Base-by-base conservation (phyloP, 805 yeast genomes). In the Kuraishia cidri region DNA sequence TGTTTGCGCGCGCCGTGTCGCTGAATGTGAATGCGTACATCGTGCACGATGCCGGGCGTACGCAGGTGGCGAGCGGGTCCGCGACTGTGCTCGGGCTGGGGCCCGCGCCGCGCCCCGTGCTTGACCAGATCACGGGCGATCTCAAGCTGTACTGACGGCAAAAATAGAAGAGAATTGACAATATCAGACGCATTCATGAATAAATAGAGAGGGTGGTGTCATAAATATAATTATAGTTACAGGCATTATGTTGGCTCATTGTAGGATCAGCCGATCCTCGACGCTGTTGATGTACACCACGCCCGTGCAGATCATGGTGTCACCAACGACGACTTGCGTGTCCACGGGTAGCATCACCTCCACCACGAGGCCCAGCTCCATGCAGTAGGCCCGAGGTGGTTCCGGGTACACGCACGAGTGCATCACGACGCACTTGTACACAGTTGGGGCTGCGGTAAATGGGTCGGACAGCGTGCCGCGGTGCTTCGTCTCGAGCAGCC, bases 51-150 rank as follows among this genome's bases (percentile, higher is more conserved):
- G 98, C 98, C 17, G 98, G 98, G 3, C 71, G 97, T 46, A 90
- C 98, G 1, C 97, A 92, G 54, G 75, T 92, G 32, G 94, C 85
- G n/a, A 82, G 95, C 5, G 97, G 97, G 1, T 79, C 92, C 37
- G 94, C 94, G 2, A 92, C 98, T 0, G 97, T 92, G 2, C 59
- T 92, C n/a, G 98, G 97, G 1, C 53, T 92, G 18, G 99, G 99
- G 0, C 99, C 99, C 1, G 97, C 96, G 13, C 97, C 97, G 15
- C 84, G 78, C 42, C 44, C 67, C 0, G 75, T 79, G 0, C 55
- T 90, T 38, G 96, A 92, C 52, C 75, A 78, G 50, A 75, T 90
- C 34, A 88, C 97, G 1, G 79, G 84, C 11, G 78, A 69, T 17
- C 64, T 90, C 45, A 84, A 80, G 51, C 61, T 90, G 37, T 85